Base-by-base conservation (phyloP, 306 rosid species). In the Arachis hypogaea region DNA sequence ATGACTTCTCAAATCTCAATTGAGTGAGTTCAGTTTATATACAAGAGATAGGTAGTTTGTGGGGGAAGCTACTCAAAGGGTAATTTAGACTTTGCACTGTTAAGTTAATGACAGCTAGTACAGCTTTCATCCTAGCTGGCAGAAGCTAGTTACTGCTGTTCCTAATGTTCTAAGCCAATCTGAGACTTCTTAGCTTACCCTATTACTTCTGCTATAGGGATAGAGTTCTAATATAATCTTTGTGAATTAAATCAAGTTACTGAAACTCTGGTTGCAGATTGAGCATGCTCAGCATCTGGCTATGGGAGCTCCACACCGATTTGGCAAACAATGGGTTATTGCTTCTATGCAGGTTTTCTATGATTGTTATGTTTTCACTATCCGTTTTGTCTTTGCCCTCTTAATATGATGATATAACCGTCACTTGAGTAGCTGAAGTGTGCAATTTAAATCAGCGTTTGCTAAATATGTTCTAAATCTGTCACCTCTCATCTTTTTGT, bases 281-380 rank as follows among this genome's bases (percentile, higher is more conserved):
- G 98, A 93, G 85, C 98, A 93, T 72, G 92, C 93, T 16, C 98
- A 93, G 81, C 98, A 90, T 69, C 86, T 90, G 86, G 90, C 93
- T 51, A 81, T 82, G 57, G 90, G 83, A 66, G 59, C 90, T 58
- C 82, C 93, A 2, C 42, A 64, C 68, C 81, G 86, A 51, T 93
- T 93, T 72, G 90, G 96, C 59, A 80, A 73, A 72, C 85, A 84
- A 41, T 82, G 90, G 73, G 79, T 86, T 79, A 61, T 87, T 70
- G 96, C 98, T 77, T 93, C 98, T 18, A 75, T 88, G 63, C 98
- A 90, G 98, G 96, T 93, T 74, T 80, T 29, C 63, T 44, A 8
- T 73, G 6, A 36, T 8, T 41, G 42, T 65, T 65, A 44, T 68
- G 74, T 81, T 66, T 44, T 64, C 57, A 2, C 7, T 61, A 69